Evolutionary conservation across 1,284 basidiomycete genomes (phyloP).

Genomic region (Phlebopus sp.): DNA sequence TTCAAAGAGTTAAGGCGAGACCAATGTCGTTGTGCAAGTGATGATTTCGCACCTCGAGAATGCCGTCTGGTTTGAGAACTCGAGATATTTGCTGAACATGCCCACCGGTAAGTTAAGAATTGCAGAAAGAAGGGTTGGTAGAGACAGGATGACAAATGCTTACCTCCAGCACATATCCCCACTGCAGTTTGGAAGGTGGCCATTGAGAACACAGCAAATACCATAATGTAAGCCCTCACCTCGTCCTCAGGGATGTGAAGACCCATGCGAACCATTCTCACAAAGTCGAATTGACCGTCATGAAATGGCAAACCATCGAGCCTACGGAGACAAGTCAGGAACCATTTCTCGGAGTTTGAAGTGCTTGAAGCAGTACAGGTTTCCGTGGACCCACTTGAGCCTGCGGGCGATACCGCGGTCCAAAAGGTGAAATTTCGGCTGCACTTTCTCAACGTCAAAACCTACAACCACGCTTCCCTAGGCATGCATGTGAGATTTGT

Average conservation of each 20-base stretch:
- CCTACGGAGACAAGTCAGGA: conserved; percentile 33
- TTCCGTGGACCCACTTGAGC: conserved; percentile 63
- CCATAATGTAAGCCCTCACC: conserved; percentile 34
- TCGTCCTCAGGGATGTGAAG: conserved; percentile 71
- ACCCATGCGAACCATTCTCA: conserved; percentile 59
- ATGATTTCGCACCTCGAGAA: conserved; percentile 54
- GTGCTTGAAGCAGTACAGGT: conserved; percentile 46
- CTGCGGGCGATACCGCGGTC: conserved; percentile 43
- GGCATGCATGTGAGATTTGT: conserved; percentile 6
- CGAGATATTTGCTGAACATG: conserved; percentile 57
- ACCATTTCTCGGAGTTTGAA: neutral
- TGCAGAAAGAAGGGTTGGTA: conserved; percentile 9
- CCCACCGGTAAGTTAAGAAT: conserved; percentile 9
- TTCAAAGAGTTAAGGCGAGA: conserved; percentile 7
- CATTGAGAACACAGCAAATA: conserved; percentile 12
- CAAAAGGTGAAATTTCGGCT: conserved; percentile 49
- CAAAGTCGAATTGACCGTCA: conserved; percentile 56
- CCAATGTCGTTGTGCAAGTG: neutral
- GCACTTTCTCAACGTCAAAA: conserved; percentile 53
- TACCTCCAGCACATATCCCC: conserved; percentile 53
- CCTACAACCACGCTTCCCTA: conserved; percentile 59
- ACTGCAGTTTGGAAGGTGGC: conserved; percentile 30
- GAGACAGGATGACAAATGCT: conserved; percentile 9
- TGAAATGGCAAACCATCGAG: conserved; percentile 62
- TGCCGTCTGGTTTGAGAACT: conserved; percentile 56